Conservation (phyloP, 2,329 filamentous ascomycete species). For the Scytalidium sp. region DNA sequence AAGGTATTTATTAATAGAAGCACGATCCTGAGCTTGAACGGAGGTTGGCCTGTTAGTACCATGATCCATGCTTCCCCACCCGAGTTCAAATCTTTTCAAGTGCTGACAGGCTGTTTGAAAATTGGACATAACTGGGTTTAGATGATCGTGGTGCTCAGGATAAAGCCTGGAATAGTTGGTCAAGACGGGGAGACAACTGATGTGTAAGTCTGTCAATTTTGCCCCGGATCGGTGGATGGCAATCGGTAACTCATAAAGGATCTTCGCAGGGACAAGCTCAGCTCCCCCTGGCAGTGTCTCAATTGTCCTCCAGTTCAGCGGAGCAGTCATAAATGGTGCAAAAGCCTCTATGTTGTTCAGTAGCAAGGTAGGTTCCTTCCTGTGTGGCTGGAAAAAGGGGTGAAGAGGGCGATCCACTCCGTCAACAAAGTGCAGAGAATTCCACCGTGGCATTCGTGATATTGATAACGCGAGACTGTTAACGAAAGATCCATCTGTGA, state of each 20-base stretch:
- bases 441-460: neutral
- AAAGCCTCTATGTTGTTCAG: neutral
- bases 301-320: neutral
- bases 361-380: neutral
- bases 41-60: neutral
- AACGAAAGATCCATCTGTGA: constrained; percentile 3
- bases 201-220: neutral
- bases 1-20: neutral
- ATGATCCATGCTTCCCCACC: neutral
- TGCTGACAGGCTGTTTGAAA: neutral
- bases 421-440: constrained; percentile 1
- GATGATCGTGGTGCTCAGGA: neutral
- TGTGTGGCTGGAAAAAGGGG: neutral
- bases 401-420: neutral
- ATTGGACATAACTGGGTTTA: neutral
- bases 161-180: neutral
- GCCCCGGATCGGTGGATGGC: neutral
- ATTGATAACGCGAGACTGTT: constrained; percentile 2
- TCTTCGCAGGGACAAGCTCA: neutral
- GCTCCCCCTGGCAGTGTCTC: neutral
- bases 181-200: neutral
- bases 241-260: constrained; percentile 2
- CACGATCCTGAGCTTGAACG: neutral
- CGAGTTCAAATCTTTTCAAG: neutral
- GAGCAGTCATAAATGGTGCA: constrained; percentile 1